Conservation (phyloP, 495 filamentous ascomycete species). For the Podospora anserina region DNA sequence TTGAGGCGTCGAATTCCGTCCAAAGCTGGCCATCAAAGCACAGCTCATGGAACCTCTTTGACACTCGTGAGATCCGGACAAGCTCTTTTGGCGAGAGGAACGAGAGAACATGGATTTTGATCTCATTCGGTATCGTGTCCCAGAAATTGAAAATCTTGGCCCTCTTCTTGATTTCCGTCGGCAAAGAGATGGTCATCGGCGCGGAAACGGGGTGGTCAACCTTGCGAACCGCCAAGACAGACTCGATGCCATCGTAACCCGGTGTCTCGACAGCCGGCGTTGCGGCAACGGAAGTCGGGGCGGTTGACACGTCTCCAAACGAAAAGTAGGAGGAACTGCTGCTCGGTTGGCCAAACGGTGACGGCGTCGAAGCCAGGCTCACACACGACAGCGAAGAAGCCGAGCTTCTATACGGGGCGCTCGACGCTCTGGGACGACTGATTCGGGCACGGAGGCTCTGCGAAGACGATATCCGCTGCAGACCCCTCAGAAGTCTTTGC, state of each 20-base stretch:
- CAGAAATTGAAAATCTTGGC: slow-evolving; percentile 66
- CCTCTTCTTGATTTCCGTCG: slow-evolving; percentile 56
- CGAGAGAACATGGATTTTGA: slow-evolving; percentile 72
- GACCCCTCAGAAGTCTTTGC: slow-evolving; percentile 68
- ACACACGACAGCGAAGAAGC: slow-evolving; percentile 70
- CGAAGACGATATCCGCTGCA: slow-evolving; percentile 87
- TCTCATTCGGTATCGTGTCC: slow-evolving; percentile 75
- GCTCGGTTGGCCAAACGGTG: slow-evolving; percentile 47
- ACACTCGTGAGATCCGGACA: slow-evolving; percentile 75
- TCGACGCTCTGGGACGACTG: slow-evolving; percentile 61
- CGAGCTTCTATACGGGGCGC: slow-evolving; percentile 57
- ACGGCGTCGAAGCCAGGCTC: slow-evolving; percentile 64
- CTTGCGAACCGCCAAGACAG: slow-evolving; percentile 36
- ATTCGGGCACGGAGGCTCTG: slow-evolving; percentile 63
- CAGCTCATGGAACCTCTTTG: slow-evolving; percentile 73
- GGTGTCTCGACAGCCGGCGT: slow-evolving; percentile 47
- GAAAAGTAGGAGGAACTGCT: slow-evolving; percentile 59
- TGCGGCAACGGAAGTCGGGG: slow-evolving; percentile 57
- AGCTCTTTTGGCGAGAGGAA: slow-evolving; percentile 79
- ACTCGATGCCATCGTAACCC: slow-evolving; percentile 35
- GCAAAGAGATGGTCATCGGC: slow-evolving; percentile 58
- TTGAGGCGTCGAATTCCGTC: slow-evolving; percentile 76
- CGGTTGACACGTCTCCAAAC: slow-evolving; percentile 58
- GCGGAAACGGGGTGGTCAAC: slow-evolving; percentile 28
- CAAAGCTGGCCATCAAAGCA: slow-evolving; percentile 97